Base-by-base conservation (phyloP, 495 filamentous ascomycete species). In the Neurospora sp. region DNA sequence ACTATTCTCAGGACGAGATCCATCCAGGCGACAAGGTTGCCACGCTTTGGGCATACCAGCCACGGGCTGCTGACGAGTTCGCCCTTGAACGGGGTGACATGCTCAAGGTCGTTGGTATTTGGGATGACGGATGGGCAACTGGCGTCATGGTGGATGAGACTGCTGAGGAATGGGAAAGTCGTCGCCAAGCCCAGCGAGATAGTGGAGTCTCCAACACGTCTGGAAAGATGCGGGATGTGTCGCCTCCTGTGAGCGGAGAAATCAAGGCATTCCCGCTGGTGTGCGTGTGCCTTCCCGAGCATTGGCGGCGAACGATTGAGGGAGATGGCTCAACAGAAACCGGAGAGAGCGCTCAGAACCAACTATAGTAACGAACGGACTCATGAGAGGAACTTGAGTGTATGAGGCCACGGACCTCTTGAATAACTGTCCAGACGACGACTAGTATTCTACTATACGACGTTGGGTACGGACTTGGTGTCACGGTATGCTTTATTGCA, bases 71-170 rank as follows among this genome's bases (percentile, higher is more conserved):
- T 38, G 96, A 99, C 78, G 96, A 99, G 79, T 98, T 97, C 78
- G 89, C 92, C 74, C 86, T 99, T 38, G 96, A 98, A 75, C 90
- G 96, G 71, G 96, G 96, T 66, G 96, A 99, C 82, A 98, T 99
- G 96, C 86, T 99, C 74, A 97, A 97, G 83, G 92, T 99, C 39
- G 92, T 99, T 70, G 96, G 96, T 46, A 98, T 99, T 75, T 99
- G 96, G 96, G 96, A 99, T 80, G 96, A 99, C 84, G 96, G 96
- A 49, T 99, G 96, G 96, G 96, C 96, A 39, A 99, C 96, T 11
- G 96, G 96, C 76, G 88, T 97, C 71, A 85, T 94, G 77, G 80
- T 97, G 39, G 84, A 91, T 69, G 93, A 97, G 75, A 87, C 90
- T 72, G 94, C 93, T 1, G 96, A 99, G 72, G 93, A 98, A 72